phyloP scores from a whole-genome alignment of 2,329 filamentous ascomycete species.

The Xylaria sp. region DNA sequence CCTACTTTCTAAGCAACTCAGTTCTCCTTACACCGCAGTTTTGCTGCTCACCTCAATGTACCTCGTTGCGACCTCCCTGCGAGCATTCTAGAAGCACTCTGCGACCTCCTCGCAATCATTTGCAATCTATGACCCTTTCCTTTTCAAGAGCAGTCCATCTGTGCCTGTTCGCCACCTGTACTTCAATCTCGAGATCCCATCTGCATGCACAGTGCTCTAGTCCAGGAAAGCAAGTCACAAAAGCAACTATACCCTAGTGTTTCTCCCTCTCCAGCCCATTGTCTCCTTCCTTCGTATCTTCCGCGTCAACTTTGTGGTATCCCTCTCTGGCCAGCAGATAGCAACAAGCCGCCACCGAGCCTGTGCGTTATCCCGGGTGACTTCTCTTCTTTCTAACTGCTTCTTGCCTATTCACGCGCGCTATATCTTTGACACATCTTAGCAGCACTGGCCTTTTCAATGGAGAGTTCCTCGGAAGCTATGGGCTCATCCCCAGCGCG shows the following conservation, averaged over 20 bases:
- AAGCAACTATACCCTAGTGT: neutral
- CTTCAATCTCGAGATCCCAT: neutral
- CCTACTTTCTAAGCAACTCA: neutral
- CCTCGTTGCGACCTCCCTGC: no score
- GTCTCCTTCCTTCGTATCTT: neutral
- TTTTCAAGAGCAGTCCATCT: neutral
- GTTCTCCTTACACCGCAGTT: neutral
- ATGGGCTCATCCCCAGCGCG: neutral
- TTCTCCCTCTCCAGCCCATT: neutral
- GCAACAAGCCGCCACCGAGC: neutral
- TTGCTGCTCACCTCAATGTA: neutral
- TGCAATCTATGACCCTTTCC: neutral
- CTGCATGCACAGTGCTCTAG: neutral
- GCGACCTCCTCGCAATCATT: neutral
- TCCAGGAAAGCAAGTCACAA: neutral
- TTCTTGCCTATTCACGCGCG: neutral
- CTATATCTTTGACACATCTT: neutral
- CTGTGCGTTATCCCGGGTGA: neutral
- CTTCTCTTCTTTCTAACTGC: neutral
- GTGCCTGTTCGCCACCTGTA: neutral
- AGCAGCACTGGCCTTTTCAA: neutral
- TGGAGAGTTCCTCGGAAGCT: conserved; percentile 7
- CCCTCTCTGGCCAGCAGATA: neutral
- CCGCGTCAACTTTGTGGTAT: neutral
- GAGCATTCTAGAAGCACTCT: no score